phyloP scores from a whole-genome alignment of 2,329 filamentous ascomycete species.

The Tolypocladium guangdongense region DNA sequence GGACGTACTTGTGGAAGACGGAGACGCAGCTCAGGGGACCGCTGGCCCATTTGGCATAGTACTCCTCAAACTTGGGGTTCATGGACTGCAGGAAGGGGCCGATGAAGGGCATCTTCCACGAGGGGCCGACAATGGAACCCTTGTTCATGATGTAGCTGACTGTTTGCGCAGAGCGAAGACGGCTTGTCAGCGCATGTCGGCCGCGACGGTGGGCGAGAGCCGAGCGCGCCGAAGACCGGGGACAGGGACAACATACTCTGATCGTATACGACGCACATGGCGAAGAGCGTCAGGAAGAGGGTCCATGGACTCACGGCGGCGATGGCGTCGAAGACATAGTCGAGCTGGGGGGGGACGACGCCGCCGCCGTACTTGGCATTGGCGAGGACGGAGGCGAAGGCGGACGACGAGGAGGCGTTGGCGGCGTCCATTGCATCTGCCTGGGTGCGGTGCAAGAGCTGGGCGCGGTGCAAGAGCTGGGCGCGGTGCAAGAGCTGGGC shows the following conservation, averaged over 20 bases:
- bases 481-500: too few relatives aligned
- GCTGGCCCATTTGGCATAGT: constrained; percentile 85
- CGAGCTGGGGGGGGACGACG: constrained; percentile 43
- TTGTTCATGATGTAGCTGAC: constrained; percentile 68
- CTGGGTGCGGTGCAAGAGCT: background rate
- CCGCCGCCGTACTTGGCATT: constrained; percentile 41
- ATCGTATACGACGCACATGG: constrained; percentile 71
- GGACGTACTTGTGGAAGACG: constrained; percentile 89
- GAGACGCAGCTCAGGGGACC: constrained; percentile 92
- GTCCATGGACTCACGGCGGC: constrained; percentile 49
- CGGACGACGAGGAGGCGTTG: constrained; percentile 55
- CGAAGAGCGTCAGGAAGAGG: constrained; percentile 58
- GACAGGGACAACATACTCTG: constrained; percentile 54
- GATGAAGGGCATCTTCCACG: constrained; percentile 74
- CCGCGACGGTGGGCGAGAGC: background rate
- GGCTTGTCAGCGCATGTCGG: background rate
- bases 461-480: too few relatives aligned
- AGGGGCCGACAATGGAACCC: constrained; percentile 63
- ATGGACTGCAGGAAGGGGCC: constrained; percentile 92
- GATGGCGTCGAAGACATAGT: constrained; percentile 42
- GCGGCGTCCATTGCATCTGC: constrained; percentile 37
- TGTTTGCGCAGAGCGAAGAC: constrained; percentile 20
- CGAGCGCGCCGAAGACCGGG: background rate
- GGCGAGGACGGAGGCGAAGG: constrained; percentile 59
- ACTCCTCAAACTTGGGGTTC: constrained; percentile 83